Evolutionary conservation across 75 land plant species (phyloP), one percentile per base, ranked within the genome.

Genomic region (Pinus taeda): DNA sequence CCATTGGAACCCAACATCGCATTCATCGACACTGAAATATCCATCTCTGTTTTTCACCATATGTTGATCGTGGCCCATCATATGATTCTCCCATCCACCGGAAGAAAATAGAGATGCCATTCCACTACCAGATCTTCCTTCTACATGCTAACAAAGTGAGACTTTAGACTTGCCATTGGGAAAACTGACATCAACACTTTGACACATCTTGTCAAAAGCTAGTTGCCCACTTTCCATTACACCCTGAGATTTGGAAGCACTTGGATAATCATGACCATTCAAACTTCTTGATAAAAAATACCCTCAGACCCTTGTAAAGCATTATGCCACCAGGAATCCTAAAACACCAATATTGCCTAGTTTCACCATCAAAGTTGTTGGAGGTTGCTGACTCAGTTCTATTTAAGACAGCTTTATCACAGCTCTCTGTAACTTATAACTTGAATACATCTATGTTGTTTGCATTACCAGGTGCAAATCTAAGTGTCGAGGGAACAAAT

Each of bases 321-420:
- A 77, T 87, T 90, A 12, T 62, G 84, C 94, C 99, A 81, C 94
- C 97, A 64, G 97, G 99, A 60, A 96, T 93, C 82, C 93, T 93
- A 36, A 75, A 75, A 4, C 87, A 87, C 92, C 98, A 96, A 67
- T 80, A 94, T 20, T 90, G 0, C 26, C 26, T 26, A 0, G 26
- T 26, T 0, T n/a, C n/a, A n/a, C n/a, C n/a, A n/a, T 92, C 26
- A 82, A 90, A 21, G n/a, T n/a, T n/a, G n/a, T n/a, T n/a, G n/a
- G n/a, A n/a, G n/a, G n/a, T n/a, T n/a, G n/a, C n/a, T n/a, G n/a
- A n/a, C n/a, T n/a, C n/a, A n/a, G n/a, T n/a, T n/a, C n/a, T n/a
- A n/a, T n/a, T n/a, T n/a, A n/a, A n/a, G n/a, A n/a, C n/a, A n/a
- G n/a, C n/a, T n/a, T n/a, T n/a, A n/a, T n/a, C n/a, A n/a, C n/a